These are phyloP conservation scores for Carpinus fangiana DNA, from an alignment of 306 rosid genomes.

Conservation along the genomic window DNA sequence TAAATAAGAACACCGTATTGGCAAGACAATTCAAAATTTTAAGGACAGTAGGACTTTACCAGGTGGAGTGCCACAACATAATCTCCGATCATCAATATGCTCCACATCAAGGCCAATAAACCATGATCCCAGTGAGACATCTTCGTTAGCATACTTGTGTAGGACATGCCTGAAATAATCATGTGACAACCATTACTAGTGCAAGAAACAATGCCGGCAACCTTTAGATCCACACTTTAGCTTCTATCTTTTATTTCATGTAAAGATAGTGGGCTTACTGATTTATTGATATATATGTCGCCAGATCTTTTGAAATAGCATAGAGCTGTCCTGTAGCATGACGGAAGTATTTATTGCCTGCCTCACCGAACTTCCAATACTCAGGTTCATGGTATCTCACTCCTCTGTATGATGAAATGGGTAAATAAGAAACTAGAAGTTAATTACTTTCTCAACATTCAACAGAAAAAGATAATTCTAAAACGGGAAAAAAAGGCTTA, in stretches of 20 bases:
- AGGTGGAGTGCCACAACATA: slow-evolving; percentile 97
- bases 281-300: slow-evolving; percentile 77
- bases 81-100: slow-evolving; percentile 89
- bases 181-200: slow-evolving; percentile 11
- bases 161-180: slow-evolving; percentile 74
- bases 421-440: slow-evolving; percentile 36
- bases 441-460: neutral
- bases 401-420: slow-evolving; percentile 60
- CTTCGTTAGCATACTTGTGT: slow-evolving; percentile 97
- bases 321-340: slow-evolving; percentile 98
- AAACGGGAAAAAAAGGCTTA: slow-evolving; percentile 32
- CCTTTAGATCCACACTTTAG: neutral
- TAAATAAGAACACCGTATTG: neutral
- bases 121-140: slow-evolving; percentile 96
- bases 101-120: slow-evolving; percentile 92
- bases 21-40: neutral
- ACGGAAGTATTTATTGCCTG: slow-evolving; percentile 96
- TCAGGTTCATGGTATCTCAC: slow-evolving; percentile 99
- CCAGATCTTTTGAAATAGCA: slow-evolving; percentile 93
- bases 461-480: slow-evolving; percentile 1
- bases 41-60: slow-evolving; percentile 44
- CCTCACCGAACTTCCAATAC: slow-evolving; percentile 91
- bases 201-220: slow-evolving; percentile 13
- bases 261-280: slow-evolving; percentile 57
- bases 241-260: neutral